Evolutionary conservation across 1,284 basidiomycete genomes (phyloP), one percentile per base, ranked within the genome.

Genomic region (Heliocybe sulcata): DNA sequence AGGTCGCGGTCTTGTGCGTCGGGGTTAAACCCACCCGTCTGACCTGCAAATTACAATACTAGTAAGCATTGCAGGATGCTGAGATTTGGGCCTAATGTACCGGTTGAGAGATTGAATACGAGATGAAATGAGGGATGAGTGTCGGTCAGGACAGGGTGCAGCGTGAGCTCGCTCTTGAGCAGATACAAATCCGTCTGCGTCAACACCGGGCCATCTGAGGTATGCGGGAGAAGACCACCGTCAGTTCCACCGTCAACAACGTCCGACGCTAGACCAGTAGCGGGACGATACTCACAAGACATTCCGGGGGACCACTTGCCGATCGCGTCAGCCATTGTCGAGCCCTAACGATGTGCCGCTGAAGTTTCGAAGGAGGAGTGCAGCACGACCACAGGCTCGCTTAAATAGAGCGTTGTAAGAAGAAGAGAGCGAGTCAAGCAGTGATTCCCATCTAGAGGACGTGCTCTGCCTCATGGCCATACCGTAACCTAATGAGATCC

Each of bases 151-250:
- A 90, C 82, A 1, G 88, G 88, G 62, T 91, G 76, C 33, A 91
- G 64, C 63, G 87, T 80, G 2, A 91, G 75, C 22, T 81, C 77
- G 2, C 80, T 75, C 45, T 77, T 74, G 55, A 91, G 78, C 1
- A 91, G 77, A 67, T 89, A 91, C 9, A 91, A 73, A 63, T 90
- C 87, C 0, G 85, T 87, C 62, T 86, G 85, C 1, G 79, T 77
- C 16, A 91, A 76, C 3, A 90, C 80, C 3, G 89, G 89, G 1
- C 87, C 89, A 65, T 91, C 88, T 91, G 60, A 50, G n/a, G 45
- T 14, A 29, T 31, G 29, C 6, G 12, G 29, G 29, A 31, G 53
- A 8, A 50, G n/a, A 8, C 26, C 19, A 31, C 16, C 16, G 38
- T 42, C 16, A 42, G 19, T 4, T 16, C 6, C 20, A 12, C 1